Evolutionary conservation across 1,284 basidiomycete genomes (phyloP), one percentile per base, ranked within the genome.

Genomic region (Xerocomus minutiporus): DNA sequence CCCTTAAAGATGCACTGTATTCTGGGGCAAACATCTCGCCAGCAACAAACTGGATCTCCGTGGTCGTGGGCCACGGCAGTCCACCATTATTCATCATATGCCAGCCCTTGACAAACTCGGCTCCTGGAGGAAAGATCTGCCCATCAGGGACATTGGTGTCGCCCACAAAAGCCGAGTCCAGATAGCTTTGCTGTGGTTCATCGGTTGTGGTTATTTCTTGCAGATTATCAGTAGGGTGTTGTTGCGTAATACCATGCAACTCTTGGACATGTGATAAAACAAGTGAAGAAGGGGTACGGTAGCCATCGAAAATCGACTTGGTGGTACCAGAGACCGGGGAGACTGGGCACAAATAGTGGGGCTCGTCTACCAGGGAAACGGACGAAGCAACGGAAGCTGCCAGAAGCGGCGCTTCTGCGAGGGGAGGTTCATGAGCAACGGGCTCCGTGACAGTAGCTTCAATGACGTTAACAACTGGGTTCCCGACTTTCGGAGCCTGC

Each of bases 31-130:
- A 62, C 59, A 73, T 64, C 65, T 78, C 80, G 12, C 90, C 90
- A 26, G 82, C 86, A 48, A 87, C 81, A 60, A 84, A 90, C 12
- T 79, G 75, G 28, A 91, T 66, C 59, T 81, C 75, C 1, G 88
- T 89, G 8, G 71, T 69, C 38, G 76, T 74, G 1, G 88, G 86
- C 90, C 91, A 93, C 28, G 81, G 76, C 6, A 68, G 56, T 13
- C 62, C 61, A 11, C 89, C 83, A 55, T 77, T 76, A 61, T 92
- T 93, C 40, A 74, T 60, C 73, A 93, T 77, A 52, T 76, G 74
- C 90, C 90, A 93, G 23, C 81, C 81, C 70, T 93, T 92, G 48
- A 89, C 80, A 61, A 93, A 93, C 65, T 88, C 87, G 0, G 88
- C 88, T 41, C 90, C 90, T 6, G 89, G 84, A 41, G 88, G 86